Percentiles rank a stretch among this genome's conserved stretches.
Evolutionary conservation across 768 basidiomycete species (phyloP).

Genomic region (Grammothele lineata): DNA sequence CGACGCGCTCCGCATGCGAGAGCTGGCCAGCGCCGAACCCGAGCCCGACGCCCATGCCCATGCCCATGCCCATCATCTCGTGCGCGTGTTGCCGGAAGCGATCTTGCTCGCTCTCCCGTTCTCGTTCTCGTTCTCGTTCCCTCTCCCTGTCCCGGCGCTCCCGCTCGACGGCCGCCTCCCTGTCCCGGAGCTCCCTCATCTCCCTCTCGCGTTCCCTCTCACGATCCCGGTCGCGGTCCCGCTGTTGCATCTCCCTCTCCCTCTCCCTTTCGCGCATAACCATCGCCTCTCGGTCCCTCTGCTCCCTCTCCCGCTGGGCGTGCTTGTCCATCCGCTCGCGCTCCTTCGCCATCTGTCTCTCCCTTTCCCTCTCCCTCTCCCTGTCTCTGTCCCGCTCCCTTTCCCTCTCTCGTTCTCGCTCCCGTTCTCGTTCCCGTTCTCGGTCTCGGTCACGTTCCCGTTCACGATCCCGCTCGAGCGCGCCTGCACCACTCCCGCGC

Average conservation of each 20-base stretch:
- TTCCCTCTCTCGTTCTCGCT: constrained; percentile 20
- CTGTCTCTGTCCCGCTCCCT: constrained; percentile 23
- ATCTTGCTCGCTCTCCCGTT: constrained; percentile 6
- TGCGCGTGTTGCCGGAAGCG: constrained; percentile 10
- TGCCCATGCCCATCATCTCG: constrained; percentile 8
- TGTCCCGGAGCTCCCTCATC: constrained; percentile 16
- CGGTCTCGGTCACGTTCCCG: constrained; percentile 20
- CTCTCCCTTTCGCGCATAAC: constrained; percentile 12
- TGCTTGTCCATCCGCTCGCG: constrained; percentile 3
- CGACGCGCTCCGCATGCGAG: constrained; percentile 8
- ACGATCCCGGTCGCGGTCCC: background rate
- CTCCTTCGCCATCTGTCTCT: constrained; percentile 20
- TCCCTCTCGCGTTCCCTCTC: constrained; percentile 14
- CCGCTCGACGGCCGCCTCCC: constrained; percentile 5
- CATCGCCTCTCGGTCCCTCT: constrained; percentile 26
- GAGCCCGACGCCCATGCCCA: background rate
- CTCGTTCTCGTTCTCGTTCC: background rate
- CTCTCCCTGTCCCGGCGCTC: constrained; percentile 20
- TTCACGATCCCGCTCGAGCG: constrained; percentile 2
- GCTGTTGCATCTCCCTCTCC: constrained; percentile 12
- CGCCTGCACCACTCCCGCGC: too few relatives aligned
- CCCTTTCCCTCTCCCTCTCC: too few relatives aligned
- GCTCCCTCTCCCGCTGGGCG: constrained; percentile 20
- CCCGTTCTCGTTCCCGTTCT: constrained; percentile 23
- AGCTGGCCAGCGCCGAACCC: background rate